Percentiles rank a stretch among this genome's conserved stretches.
Conservation (phyloP, 139 green algal species). For the Asterochloris erici region DNA sequence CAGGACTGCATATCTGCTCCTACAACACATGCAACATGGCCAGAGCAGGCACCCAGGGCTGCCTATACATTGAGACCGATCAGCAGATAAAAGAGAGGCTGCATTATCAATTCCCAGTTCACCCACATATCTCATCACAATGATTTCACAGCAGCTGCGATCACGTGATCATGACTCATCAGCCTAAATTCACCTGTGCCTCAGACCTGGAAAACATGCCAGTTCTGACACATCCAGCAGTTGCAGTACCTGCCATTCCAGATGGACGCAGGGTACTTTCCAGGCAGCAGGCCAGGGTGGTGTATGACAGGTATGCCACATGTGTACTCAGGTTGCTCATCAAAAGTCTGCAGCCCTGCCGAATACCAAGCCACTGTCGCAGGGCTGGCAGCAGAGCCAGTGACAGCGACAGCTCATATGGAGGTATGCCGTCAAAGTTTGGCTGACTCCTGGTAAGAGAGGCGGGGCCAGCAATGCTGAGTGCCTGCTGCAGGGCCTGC, state of each 20-base stretch:
- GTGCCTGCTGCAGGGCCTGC: neutral
- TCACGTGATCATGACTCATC: too few species aligned
- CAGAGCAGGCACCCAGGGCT: too few species aligned
- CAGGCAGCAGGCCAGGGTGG: neutral
- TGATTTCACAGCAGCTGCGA: too few species aligned
- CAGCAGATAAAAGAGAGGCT: too few species aligned
- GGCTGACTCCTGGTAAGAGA: neutral
- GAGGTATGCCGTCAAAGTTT: neutral
- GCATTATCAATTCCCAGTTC: too few species aligned
- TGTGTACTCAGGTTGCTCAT: neutral
- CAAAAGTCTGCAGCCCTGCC: neutral
- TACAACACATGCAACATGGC: too few species aligned
- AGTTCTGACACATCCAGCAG: too few species aligned
- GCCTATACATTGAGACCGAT: too few species aligned
- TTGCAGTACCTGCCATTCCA: neutral
- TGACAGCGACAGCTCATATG: constrained; percentile 6
- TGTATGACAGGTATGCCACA: constrained; percentile 3
- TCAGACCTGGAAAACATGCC: too few species aligned
- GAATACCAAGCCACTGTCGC: neutral
- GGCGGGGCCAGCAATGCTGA: neutral
- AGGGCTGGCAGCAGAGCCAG: constrained; percentile 1
- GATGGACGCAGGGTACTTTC: neutral
- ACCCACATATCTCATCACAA: too few species aligned
- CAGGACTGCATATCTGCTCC: too few species aligned
- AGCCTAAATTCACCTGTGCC: too few species aligned